These are phyloP conservation scores for Xylaria grammica DNA, from an alignment of 495 filamentous ascomycete species.

Conservation along the genomic window DNA sequence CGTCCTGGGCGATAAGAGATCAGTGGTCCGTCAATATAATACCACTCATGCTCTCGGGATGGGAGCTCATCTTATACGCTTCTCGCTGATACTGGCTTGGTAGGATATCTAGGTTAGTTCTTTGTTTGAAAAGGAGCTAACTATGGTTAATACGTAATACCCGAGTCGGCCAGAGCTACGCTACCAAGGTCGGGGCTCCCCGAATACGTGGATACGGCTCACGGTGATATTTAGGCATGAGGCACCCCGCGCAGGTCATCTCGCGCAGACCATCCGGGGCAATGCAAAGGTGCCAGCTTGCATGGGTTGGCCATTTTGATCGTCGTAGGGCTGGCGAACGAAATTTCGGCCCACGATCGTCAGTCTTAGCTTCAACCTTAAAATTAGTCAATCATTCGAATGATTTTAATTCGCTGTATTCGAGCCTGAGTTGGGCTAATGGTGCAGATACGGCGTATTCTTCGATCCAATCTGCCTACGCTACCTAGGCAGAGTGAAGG, in stretches of 20 bases:
- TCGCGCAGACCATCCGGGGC: no score
- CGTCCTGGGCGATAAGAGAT: not conserved
- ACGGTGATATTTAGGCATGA: not conserved
- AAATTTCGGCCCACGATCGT: no score
- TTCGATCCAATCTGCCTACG: no score
- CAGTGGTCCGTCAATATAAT: not conserved
- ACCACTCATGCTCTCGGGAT: not conserved
- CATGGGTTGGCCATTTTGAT: not conserved
- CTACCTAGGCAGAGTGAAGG: not conserved
- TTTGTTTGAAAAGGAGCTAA: not conserved
- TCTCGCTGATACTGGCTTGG: not conserved
- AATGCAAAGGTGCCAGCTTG: no score
- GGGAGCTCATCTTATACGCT: not conserved
- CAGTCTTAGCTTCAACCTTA: not conserved
- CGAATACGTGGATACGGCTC: not conserved
- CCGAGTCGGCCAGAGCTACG: no score
- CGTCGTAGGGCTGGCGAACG: no score
- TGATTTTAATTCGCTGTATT: not conserved
- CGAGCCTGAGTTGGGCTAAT: not conserved
- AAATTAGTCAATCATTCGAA: not conserved
- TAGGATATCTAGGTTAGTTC: no score
- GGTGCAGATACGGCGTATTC: conserved; percentile 11
- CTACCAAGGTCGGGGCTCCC: no score
- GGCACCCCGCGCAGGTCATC: not conserved
- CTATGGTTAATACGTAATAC: not conserved